These are phyloP conservation scores for Fomitopsis palustris DNA, from an alignment of 1,284 basidiomycete genomes.

Conservation along the genomic window DNA sequence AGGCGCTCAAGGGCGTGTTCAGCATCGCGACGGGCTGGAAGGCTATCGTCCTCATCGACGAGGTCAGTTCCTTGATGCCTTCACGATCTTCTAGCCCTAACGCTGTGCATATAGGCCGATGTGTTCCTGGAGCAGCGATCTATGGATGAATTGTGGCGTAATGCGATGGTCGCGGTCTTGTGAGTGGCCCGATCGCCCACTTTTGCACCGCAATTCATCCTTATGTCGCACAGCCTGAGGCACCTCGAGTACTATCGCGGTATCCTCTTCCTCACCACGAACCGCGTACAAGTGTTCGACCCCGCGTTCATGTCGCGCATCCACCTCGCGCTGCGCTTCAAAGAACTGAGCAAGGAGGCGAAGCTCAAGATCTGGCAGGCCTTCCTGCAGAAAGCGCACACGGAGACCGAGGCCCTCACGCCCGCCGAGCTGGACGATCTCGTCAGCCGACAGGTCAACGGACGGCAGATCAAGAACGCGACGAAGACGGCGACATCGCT, in stretches of 20 bases:
- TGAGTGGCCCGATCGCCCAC: conserved; percentile 5
- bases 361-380: conserved; percentile 53
- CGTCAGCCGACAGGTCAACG: conserved; percentile 49
- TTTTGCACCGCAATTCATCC: neutral
- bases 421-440: conserved; percentile 38
- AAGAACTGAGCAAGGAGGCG: conserved; percentile 44
- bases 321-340: conserved; percentile 60
- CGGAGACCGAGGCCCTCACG: conserved; percentile 18
- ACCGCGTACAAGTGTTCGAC: conserved; percentile 61
- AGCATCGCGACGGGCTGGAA: conserved; percentile 60
- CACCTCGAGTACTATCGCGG: conserved; percentile 64
- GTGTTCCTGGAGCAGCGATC: conserved; percentile 65
- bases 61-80: conserved; percentile 34
- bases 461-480: conserved; percentile 64
- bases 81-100: neutral
- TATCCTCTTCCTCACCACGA: conserved; percentile 69
- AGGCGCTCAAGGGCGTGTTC: conserved; percentile 22
- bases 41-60: conserved; percentile 61
- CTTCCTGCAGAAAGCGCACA: conserved; percentile 41
- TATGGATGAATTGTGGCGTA: conserved; percentile 54
- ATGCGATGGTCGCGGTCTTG: conserved; percentile 67
- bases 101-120: conserved; percentile 18
- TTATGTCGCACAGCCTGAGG: conserved; percentile 34
- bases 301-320: conserved; percentile 66
- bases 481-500: conserved; percentile 57